A percentile compares a stretch with the other conserved stretches of the same genome.
Conservation (phyloP, 2,329 filamentous ascomycete species). For the Nigrospora osmanthi region DNA sequence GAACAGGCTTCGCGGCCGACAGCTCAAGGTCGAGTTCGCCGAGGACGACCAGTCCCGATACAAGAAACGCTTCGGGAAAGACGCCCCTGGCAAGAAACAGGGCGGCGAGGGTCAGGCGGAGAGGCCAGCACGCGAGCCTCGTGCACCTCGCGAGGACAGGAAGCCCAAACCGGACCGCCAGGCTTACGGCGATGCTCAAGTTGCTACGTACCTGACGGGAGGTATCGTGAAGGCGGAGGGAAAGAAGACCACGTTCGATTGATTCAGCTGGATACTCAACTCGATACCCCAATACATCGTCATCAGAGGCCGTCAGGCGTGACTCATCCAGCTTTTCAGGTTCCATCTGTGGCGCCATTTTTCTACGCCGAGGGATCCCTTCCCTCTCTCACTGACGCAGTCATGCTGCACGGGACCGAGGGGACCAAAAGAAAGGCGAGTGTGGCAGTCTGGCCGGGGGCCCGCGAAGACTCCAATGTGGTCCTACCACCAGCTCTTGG, state of each 20-base stretch:
- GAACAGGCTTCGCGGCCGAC: constrained; percentile 72
- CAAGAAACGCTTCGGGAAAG: constrained; percentile 87
- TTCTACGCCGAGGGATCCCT: too few species aligned
- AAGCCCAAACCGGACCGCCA: constrained; percentile 24
- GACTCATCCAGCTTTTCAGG: too few species aligned
- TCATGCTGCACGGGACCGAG: too few species aligned
- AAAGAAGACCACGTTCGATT: constrained; percentile 78
- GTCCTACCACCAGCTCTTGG: too few species aligned
- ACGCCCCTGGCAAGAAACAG: constrained; percentile 32
- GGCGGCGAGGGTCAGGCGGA: constrained; percentile 14
- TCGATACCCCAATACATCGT: too few species aligned
- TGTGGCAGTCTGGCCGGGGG: too few species aligned
- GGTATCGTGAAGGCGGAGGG: constrained; percentile 72
- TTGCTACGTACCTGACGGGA: constrained; percentile 60
- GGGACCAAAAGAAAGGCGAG: too few species aligned
- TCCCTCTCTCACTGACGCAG: too few species aligned
- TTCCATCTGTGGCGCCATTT: too few species aligned
- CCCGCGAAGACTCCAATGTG: too few species aligned
- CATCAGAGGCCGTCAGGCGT: too few species aligned
- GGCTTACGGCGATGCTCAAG: constrained; percentile 36
- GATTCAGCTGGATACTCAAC: constrained; percentile 12
- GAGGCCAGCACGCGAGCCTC: constrained; percentile 25
- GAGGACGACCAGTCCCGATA: constrained; percentile 86
- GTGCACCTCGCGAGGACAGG: neutral
- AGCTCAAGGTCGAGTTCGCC: constrained; percentile 83